Evolutionary conservation across 2,329 filamentous ascomycete genomes (phyloP), one percentile per base, ranked within the genome.

Genomic region (Stemphylium beticola): DNA sequence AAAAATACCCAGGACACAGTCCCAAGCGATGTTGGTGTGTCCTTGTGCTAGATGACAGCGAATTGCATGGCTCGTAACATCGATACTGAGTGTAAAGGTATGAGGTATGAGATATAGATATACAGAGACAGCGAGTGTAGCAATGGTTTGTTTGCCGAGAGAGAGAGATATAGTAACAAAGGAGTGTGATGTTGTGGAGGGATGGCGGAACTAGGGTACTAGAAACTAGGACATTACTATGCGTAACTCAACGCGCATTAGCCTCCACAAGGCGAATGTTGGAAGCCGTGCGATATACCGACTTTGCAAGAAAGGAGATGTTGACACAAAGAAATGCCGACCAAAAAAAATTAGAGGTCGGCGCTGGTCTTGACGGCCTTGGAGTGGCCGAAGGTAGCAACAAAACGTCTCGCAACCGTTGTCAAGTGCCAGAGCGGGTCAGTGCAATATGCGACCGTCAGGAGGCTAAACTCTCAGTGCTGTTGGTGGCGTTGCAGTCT

Each of bases 201-300:
- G 54, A 41, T 50, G 48, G 57, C 61, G 57, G 58, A 58, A 68
- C 63, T 66, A 67, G 61, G 41, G 60, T 48, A 67, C 58, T 68
- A 69, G 57, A 59, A 59, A 70, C 66, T 70, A 68, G 64, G 65
- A 69, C 67, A 70, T 70, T 70, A 70, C 63, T 57, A 47, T 59
- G 57, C 55, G 62, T 67, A 68, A 60, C 52, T 67, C 62, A 64
- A 64, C 61, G 62, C 57, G 58, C 60, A 53, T 57, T 51, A 57
- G 57, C 60, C 65, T 60, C 66, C 61, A 64, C 58, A 45, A 45
- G 24, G 38, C 38, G 39, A 60, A 55, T 38, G 52, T 55, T 49
- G 40, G 32, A 49, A 50, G 31, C 54, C 50, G 48, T 43, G 8
- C 7, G 20, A 32, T 41, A 49, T 41, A 46, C 47, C 37, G 49